Base-by-base conservation (phyloP, 495 filamentous ascomycete genomes). In the Aspergillus indologenus region DNA sequence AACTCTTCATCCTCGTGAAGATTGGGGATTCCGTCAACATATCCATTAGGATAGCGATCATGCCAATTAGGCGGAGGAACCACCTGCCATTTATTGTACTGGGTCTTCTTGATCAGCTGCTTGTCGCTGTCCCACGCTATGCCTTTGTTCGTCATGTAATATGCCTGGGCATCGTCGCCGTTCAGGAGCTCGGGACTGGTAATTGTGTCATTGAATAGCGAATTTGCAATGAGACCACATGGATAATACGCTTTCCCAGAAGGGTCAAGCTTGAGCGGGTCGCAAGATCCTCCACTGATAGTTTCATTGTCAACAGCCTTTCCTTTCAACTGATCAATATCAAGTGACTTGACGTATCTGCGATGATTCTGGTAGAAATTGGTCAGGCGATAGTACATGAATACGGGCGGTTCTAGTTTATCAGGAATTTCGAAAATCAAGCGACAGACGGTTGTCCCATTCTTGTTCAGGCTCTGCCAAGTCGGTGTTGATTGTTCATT, bases 351-450 rank as follows among this genome's bases (percentile, higher is more conserved):
- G 44, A 96, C 93, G 61, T 99, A 99, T 71, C 93, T 88, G 57
- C 94, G 88, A 68, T 99, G 94, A 71, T 99, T 99, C 71, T 99
- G 94, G 77, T 98, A 99, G 78, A 99, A 99, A 73, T 99, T 96
- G 45, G 91, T 92, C 44, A 99, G 84, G 54, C 88, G 88, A 73
- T 99, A 99, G 75, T 96, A 98, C 70, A 96, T 81, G 61, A 90
- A 81, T 23, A 98, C 86, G 4, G 92, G 92, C 0, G 93, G 84
- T 11, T 79, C 77, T 64, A 99, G 82, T 23, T 83, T 74, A 57
- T 94, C 83, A 8, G 91, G 91, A 26, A 98, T 85, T 24, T 83
- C 76, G 75, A 97, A 96, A 34, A 79, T 71, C 9, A 99, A 68
- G 1, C 74, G 77, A 81, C 94, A 99, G 18, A 71, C 64, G 9